Evolutionary conservation across 768 basidiomycete genomes (phyloP), one percentile per base, ranked within the genome.

Genomic region (Kwoniella botswanensis): DNA sequence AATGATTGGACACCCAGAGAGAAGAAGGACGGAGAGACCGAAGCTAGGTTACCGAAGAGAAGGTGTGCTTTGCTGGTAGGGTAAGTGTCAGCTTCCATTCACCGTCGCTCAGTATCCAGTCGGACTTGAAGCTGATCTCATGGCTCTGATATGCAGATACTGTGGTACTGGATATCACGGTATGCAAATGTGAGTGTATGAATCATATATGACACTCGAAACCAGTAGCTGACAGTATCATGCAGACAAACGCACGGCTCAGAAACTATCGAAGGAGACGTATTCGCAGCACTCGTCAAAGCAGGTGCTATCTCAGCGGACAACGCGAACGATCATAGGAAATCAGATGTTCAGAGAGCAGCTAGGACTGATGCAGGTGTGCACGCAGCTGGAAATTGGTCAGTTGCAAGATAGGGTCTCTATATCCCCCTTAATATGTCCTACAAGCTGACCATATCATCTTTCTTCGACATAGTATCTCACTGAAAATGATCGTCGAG

Each of bases 291-390:
- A 0, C 86, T 98, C 59, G 91, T 94, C 29, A 90, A 91, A 74
- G 91, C 91, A 2, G 96, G 95, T 11, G 94, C 93, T 4, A 91
- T 99, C n/a, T 96, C 93, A 29, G 87, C 90, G 72, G 96, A 98
- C 83, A 99, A 99, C 78, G 90, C 95, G 3, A 89, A 92, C 71
- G 91, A 97, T 82, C 91, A 93, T 35, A 88, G 89, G 29, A 98
- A 98, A 86, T 93, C 92, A 63, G 88, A 86, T 59, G 88, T 98
- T 13, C 90, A 88, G 22, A 89, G 97, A 41, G 93, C 96, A 9
- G 97, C 97, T 21, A 87, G 97, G 10, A 99, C 97, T 1, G 97
- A 99, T 82, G 93, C 95, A 1, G 97, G 97, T 26, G 97, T 99
- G 7, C 95, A 97, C 81, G 97, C 97, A 13, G 94, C 94, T 24